Conservation (phyloP, 306 rosid species). For the Corylus heterophylla region DNA sequence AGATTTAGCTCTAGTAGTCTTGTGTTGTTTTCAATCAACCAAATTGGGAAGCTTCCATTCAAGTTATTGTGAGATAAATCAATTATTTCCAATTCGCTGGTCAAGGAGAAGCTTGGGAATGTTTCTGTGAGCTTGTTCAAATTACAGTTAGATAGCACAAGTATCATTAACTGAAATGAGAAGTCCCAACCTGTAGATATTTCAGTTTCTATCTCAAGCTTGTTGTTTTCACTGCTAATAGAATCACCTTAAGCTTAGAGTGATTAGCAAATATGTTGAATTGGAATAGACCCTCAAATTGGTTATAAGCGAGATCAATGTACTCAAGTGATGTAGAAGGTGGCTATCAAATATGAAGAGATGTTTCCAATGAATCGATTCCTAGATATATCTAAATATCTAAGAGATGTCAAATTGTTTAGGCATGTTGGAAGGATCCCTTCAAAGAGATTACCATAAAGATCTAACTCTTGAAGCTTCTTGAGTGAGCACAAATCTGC, state of each 20-base stretch:
- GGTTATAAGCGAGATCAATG: conserved; percentile 14
- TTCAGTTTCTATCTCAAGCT: conserved; percentile 24
- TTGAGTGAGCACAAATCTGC: too few relatives aligned
- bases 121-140: neutral
- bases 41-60: neutral
- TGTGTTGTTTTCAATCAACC: conserved; percentile 11
- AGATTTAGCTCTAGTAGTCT: neutral
- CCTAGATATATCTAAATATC: conserved; percentile 11
- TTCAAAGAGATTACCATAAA: too few relatives aligned
- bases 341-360: conserved; percentile 1
- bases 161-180: conserved; percentile 16
- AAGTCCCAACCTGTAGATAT: neutral
- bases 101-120: conserved; percentile 10
- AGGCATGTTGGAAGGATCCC: conserved; percentile 23
- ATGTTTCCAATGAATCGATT: conserved; percentile 19
- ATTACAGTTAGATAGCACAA: conserved; percentile 1
- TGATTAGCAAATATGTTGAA: conserved; percentile 22
- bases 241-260: conserved; percentile 13
- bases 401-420: conserved; percentile 14
- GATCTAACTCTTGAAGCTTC: too few relatives aligned
- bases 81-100: neutral
- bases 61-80: conserved; percentile 9
- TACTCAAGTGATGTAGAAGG: conserved; percentile 8
- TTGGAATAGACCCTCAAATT: conserved; percentile 18
- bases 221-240: conserved; percentile 5